Evolutionary conservation across 345 rosid species (phyloP), one percentile per base, ranked within the genome.

Genomic region (Crucihimalaya himalaica): DNA sequence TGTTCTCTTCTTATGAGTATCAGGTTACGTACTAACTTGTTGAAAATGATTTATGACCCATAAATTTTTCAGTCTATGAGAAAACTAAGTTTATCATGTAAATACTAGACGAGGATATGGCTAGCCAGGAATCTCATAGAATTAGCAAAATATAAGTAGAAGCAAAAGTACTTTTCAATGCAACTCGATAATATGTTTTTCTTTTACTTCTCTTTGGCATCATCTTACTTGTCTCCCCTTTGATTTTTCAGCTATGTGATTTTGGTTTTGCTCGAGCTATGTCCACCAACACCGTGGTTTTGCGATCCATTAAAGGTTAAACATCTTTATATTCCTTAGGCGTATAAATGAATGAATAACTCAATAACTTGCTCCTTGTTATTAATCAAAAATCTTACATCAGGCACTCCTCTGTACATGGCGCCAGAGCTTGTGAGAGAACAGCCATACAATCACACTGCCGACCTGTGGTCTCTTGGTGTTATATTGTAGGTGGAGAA

Each of bases 241-340:
- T 57, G 50, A 21, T 57, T 62, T 42, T 70, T 43, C 92, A 95
- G 99, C 97, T 92, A 52, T 95, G 99, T 56, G 99, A 92, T 84
- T 95, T 95, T 83, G 99, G 99, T 52, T 92, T 95, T 85, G 99
- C 99, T 45, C 99, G 99, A 63, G 95, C 99, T 63, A 95, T 92
- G 99, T 95, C 97, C 70, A 76, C 89, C 76, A 95, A 95, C 83
- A 95, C 97, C 27, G 99, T 95, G 51, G 97, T 95, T 78, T 84
- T 95, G 73, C 78, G 95, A 57, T 95, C 99, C 78, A 92, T 95
- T 52, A 95, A 95, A 90, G 99, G 99, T 92, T 57, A 42, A 78
- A 32, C 66, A 25, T 66, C 64, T 15, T 13, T 64, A 34, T 46
- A 48, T 46, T 77, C 60, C 12, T 70, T 28, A 46, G 57, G 39